These are phyloP conservation scores for Purshia tridentata DNA, from an alignment of 306 rosid genomes.

Conservation along the genomic window DNA sequence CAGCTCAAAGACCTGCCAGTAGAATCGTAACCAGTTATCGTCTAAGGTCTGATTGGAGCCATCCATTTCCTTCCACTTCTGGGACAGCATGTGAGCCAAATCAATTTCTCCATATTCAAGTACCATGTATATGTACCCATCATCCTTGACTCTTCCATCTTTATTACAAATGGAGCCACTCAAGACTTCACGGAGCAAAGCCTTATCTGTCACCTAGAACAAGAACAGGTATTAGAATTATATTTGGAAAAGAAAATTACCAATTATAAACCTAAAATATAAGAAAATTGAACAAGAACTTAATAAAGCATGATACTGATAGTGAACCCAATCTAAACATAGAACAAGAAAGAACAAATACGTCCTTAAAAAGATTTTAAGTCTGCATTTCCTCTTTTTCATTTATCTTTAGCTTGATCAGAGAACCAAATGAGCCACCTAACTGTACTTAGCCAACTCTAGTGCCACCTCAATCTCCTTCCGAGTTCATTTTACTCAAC, in stretches of 20 bases:
- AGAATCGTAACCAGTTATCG: slow-evolving; percentile 95
- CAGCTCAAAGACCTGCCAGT: slow-evolving; percentile 78
- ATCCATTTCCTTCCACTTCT: slow-evolving; percentile 89
- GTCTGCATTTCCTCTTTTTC: not conserved
- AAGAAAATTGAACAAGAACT: not conserved
- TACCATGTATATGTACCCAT: slow-evolving; percentile 92
- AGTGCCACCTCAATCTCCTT: slow-evolving; percentile 3
- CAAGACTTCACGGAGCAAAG: slow-evolving; percentile 73
- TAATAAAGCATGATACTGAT: not conserved
- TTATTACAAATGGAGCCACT: slow-evolving; percentile 69
- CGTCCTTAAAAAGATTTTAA: not conserved
- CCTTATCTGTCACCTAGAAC: slow-evolving; percentile 85
- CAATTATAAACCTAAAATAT: not conserved
- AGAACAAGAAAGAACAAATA: not conserved
- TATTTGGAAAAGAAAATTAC: not conserved
- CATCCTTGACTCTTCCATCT: slow-evolving; percentile 90
- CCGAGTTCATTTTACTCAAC: not conserved
- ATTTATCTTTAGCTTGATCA: not conserved
- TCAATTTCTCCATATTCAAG: slow-evolving; percentile 98
- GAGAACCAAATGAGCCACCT: slow-evolving; percentile 2
- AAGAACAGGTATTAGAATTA: slow-evolving; percentile 4
- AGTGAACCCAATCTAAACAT: not conserved
- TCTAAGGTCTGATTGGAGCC: slow-evolving; percentile 56
- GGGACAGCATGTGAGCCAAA: slow-evolving; percentile 98
- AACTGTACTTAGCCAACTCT: not conserved